Evolutionary conservation across 257 asterid species (phyloP).

Genomic region (Solanum tacnaense): DNA sequence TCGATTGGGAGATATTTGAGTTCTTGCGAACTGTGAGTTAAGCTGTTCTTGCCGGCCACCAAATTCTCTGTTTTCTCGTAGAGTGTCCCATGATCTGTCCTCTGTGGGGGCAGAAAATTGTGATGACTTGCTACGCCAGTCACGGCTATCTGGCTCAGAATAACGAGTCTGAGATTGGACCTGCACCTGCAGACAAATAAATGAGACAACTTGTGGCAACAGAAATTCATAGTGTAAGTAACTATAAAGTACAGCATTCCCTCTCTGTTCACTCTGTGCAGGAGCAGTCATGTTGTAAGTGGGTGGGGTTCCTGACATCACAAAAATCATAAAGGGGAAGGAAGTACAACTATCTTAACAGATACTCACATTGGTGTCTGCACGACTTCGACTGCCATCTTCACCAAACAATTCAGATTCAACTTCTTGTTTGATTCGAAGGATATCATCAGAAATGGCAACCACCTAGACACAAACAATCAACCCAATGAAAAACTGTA

Average conservation of each 20-base stretch:
- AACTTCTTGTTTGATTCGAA: constrained; percentile 68
- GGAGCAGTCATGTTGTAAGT: background rate
- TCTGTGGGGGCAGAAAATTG: constrained; percentile 28
- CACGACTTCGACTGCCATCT: constrained; percentile 63
- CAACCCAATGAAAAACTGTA: background rate
- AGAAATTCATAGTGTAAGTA: background rate
- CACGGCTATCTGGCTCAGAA: constrained; percentile 53
- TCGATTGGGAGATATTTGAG: constrained; percentile 47
- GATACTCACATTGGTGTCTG: constrained; percentile 56
- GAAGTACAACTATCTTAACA: background rate
- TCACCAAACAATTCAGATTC: constrained; percentile 73
- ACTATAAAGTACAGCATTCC: background rate
- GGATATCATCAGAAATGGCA: constrained; percentile 46
- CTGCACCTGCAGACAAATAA: constrained; percentile 11
- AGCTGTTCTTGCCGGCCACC: constrained; percentile 12
- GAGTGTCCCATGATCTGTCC: constrained; percentile 32
- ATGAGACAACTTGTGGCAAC: background rate
- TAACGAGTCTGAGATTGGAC: constrained; percentile 39
- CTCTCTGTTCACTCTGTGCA: background rate
- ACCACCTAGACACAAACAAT: constrained; percentile 37
- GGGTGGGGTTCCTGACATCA: background rate
- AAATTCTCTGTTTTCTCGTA: constrained; percentile 22
- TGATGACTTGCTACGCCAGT: constrained; percentile 43
- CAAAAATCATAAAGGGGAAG: background rate
- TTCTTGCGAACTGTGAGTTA: constrained; percentile 21